These are phyloP conservation scores for Candida fluviatilis DNA, from an alignment of 805 yeast genomes.

Conservation along the genomic window DNA sequence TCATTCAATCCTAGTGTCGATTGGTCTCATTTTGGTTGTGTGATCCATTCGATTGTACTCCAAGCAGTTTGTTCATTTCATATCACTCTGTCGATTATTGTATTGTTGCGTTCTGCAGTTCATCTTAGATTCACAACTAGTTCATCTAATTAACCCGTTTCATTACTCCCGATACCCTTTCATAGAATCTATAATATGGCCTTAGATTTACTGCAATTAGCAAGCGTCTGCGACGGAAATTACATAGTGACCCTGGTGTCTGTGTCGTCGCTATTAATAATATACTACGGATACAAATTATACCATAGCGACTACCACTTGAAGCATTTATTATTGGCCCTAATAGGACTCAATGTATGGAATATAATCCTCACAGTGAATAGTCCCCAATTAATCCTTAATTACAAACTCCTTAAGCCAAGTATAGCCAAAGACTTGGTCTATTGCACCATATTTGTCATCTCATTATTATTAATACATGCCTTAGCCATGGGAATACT, in stretches of 20 bases:
- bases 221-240: not conserved
- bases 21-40: too few relatives aligned
- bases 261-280: not conserved
- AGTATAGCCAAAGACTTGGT: not conserved
- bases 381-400: not conserved
- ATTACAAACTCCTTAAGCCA: not conserved
- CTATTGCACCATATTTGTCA: not conserved
- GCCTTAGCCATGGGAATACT: slow-evolving; percentile 7
- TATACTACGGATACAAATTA: not conserved
- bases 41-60: too few relatives aligned
- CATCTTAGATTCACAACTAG: too few relatives aligned
- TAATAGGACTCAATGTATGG: not conserved
- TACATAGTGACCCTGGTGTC: not conserved
- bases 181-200: too few relatives aligned
- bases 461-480: slow-evolving; percentile 1
- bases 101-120: too few relatives aligned
- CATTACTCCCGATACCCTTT: too few relatives aligned
- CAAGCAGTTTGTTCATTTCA: too few relatives aligned
- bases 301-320: not conserved
- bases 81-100: too few relatives aligned
- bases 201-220: not conserved
- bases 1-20: too few relatives aligned
- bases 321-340: not conserved
- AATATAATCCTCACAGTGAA: not conserved
- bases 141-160: too few relatives aligned